phyloP scores from a whole-genome alignment of 176 grass and related monocot genomes.

The Aegilops sharonensis region DNA sequence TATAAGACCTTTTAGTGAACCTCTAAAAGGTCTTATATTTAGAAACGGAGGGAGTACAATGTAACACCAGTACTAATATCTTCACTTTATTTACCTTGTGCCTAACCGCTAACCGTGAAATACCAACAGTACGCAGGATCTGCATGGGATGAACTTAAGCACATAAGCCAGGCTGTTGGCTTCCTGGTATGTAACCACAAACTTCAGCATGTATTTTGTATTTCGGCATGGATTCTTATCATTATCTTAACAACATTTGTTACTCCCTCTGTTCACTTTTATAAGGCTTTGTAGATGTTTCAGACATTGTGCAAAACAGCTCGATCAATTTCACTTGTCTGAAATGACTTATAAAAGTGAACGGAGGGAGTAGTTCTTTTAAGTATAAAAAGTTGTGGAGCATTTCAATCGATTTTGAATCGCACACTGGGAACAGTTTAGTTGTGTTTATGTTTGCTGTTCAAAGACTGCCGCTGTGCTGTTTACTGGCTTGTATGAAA shows the following conservation, averaged over 20 bases:
- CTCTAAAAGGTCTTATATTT: too few relatives aligned
- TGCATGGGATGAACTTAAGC: conserved; percentile 83
- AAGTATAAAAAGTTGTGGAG: background rate
- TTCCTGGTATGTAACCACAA: conserved; percentile 71
- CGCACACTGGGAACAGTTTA: background rate
- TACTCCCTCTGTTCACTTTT: background rate
- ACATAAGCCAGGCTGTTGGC: conserved; percentile 88
- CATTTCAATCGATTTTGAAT: background rate
- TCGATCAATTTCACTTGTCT: too few relatives aligned
- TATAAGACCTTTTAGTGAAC: too few relatives aligned
- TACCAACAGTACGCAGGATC: conserved; percentile 62
- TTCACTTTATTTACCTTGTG: background rate
- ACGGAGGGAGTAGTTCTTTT: background rate
- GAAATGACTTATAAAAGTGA: too few relatives aligned
- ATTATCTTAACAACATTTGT: background rate
- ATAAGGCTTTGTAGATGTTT: too few relatives aligned
- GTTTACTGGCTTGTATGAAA: background rate
- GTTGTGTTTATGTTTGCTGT: background rate
- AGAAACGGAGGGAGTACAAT: too few relatives aligned
- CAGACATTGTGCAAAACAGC: too few relatives aligned
- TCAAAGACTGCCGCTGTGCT: background rate
- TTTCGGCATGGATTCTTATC: background rate
- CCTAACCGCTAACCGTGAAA: conserved; percentile 40
- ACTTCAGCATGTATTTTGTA: conserved; percentile 3
- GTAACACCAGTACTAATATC: background rate